phyloP scores from a whole-genome alignment of 2,329 filamentous ascomycete genomes.

The Xylogone sp. region DNA sequence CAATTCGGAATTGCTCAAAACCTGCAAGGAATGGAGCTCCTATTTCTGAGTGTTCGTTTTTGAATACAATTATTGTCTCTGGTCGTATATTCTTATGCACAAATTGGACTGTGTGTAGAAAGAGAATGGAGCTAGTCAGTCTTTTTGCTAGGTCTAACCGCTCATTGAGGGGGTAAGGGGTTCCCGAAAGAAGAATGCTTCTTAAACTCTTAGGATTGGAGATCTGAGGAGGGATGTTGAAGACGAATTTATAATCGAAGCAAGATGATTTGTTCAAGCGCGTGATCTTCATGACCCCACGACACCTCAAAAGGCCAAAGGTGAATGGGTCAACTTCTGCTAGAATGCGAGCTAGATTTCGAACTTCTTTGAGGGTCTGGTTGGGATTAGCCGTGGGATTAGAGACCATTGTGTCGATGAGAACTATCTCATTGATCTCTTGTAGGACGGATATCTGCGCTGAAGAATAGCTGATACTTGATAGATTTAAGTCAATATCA shows the following conservation, averaged over 20 bases:
- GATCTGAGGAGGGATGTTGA: constrained; percentile 7
- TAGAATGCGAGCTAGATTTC: constrained; percentile 15
- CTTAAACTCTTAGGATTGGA: constrained; percentile 9
- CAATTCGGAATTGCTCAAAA: constrained; percentile 13
- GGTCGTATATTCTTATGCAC: constrained; percentile 33
- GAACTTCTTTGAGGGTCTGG: constrained; percentile 12
- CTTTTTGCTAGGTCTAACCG: constrained; percentile 21
- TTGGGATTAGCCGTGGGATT: constrained; percentile 8
- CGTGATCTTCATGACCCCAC: constrained; percentile 12
- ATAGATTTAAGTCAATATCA: constrained; percentile 1
- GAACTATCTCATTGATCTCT: constrained; percentile 2
- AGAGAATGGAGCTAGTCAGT: constrained; percentile 25
- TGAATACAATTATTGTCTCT: constrained; percentile 28
- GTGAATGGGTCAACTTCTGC: constrained; percentile 12
- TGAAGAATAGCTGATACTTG: constrained; percentile 1
- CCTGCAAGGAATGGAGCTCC: constrained; percentile 8
- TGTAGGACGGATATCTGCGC: constrained; percentile 1
- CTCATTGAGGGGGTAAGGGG: constrained; percentile 10
- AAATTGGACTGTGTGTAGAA: constrained; percentile 24
- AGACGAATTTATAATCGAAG: constrained; percentile 15
- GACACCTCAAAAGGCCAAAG: constrained; percentile 17
- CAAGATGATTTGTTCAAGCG: neutral
- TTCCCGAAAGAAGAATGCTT: constrained; percentile 1
- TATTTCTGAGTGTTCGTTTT: constrained; percentile 2
- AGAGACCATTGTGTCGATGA: constrained; percentile 12